Evolutionary conservation across 495 filamentous ascomycete species (phyloP), one percentile per base, ranked within the genome.

Genomic region (Podospora bellae-mahoneyi): DNA sequence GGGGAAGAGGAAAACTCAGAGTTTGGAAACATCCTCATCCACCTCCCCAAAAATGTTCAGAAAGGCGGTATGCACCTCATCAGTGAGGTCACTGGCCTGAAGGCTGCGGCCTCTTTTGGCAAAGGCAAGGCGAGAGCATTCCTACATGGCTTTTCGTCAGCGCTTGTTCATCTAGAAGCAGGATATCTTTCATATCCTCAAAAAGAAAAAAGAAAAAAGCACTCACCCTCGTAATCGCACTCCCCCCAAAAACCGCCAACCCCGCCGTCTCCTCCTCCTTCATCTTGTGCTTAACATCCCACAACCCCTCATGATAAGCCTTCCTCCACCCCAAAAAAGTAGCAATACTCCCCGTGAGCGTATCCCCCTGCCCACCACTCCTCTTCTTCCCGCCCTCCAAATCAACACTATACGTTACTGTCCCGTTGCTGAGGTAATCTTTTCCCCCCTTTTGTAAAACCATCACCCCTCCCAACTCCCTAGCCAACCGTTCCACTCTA

Each of bases 321-420:
- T 88, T 88, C 67, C 94, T 79, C 88, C 93, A 99, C 20, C 87
- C 93, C 68, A 99, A 77, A 69, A 99, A 83, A 16, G 95, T 98
- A 2, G 88, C 95, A 70, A 99, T 82, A 61, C 88, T 88, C 7
- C 95, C 95, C 3, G 95, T 99, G 71, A 99, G 80, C 10, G 95
- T 99, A 81, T 99, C 95, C 10, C 95, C 95, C 77, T 99, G 95
- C 3, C 95, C 95, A 55, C 95, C 96, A 64, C 90, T 94, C 66
- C 95, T 83, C 86, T 99, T 99, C 73, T 88, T 74, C 3, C 95
- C 94, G 6, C 95, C 95, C 71, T 85, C 77, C 26, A 90, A 74
- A 72, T 96, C 92, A 56, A 88, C 89, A 26, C 90, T 82, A 39
- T 92, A 76, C 60, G 91, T 95, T 16, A 82, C 83, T 60, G 85